Evolutionary conservation across 352 stramenopile genomes (phyloP).

Genomic region (Pythium myriotylum): DNA sequence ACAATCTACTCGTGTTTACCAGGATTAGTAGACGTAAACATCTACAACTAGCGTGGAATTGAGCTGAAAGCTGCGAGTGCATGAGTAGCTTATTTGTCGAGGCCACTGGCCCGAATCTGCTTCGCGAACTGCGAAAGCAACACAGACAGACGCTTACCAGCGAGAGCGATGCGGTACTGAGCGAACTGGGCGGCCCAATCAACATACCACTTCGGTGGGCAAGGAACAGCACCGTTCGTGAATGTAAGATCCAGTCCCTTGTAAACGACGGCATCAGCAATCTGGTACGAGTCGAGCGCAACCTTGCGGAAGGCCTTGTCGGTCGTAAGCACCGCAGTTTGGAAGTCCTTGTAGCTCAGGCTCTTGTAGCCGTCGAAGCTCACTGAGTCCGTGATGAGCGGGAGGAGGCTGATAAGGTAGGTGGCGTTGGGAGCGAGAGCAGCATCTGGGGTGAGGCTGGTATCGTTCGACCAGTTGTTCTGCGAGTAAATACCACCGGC

Average conservation of each 20-base stretch:
- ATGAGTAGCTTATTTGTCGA: conserved; percentile 14
- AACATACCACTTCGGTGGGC: conserved; percentile 27
- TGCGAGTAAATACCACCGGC: conserved; percentile 50
- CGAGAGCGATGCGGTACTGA: conserved; percentile 28
- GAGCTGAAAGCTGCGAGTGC: too few relatives aligned
- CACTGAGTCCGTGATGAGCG: conserved; percentile 18
- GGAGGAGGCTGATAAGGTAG: conserved; percentile 35
- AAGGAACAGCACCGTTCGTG: conserved; percentile 33
- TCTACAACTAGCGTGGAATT: too few relatives aligned
- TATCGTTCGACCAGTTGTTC: conserved; percentile 52
- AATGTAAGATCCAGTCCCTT: conserved; percentile 27
- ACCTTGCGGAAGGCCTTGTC: conserved; percentile 23
- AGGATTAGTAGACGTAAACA: too few relatives aligned
- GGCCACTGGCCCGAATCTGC: conserved; percentile 22
- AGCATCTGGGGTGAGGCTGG: conserved; percentile 12
- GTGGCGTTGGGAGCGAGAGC: conserved; percentile 42
- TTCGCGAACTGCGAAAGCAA: conserved; percentile 33
- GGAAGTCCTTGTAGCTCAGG: conserved; percentile 22
- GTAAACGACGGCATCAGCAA: conserved; percentile 30
- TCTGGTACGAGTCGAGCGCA: conserved; percentile 33
- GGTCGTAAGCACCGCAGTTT: conserved; percentile 18
- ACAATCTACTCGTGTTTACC: too few relatives aligned
- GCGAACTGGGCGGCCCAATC: conserved; percentile 25
- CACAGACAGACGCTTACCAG: conserved; percentile 36
- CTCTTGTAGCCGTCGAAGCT: conserved; percentile 18